phyloP scores from a whole-genome alignment of 1,284 basidiomycete species.

The Pseudozyma sp. region DNA sequence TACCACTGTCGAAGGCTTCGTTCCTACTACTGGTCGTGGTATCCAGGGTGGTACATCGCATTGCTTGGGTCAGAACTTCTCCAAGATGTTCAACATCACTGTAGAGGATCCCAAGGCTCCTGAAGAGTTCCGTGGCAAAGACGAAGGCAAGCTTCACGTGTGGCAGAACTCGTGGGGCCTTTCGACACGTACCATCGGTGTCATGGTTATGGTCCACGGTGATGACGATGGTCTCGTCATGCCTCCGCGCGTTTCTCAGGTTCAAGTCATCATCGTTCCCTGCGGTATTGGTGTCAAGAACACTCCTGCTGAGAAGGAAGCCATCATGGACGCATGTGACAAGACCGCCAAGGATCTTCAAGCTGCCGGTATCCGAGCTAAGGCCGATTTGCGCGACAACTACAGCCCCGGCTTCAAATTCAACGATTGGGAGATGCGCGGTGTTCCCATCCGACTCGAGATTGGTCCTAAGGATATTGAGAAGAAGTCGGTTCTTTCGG shows the following conservation, averaged over 20 bases:
- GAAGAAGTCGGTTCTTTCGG: conserved; percentile 83
- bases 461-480: conserved; percentile 93
- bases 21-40: conserved; percentile 95
- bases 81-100: conserved; percentile 96
- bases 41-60: conserved; percentile 99
- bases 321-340: conserved; percentile 79
- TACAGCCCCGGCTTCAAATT: conserved; percentile 99
- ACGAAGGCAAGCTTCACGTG: conserved; percentile 77
- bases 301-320: conserved; percentile 73
- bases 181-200: conserved; percentile 94
- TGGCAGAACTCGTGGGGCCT: conserved; percentile 99
- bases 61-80: conserved; percentile 98
- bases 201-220: conserved; percentile 99
- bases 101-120: conserved; percentile 80
- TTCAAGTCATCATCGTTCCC: conserved; percentile 92
- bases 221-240: conserved; percentile 97
- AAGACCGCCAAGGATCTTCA: conserved; percentile 73
- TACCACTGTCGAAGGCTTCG: conserved; percentile 97
- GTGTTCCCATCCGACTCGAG: conserved; percentile 95
- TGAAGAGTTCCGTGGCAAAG: conserved; percentile 61
- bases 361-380: conserved; percentile 82
- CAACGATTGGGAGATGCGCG: conserved; percentile 93
- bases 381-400: conserved; percentile 90
- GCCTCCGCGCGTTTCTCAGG: conserved; percentile 90
- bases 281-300: conserved; percentile 80